These are phyloP conservation scores for Podospora conica DNA, from an alignment of 495 filamentous ascomycete genomes.

Conservation along the genomic window DNA sequence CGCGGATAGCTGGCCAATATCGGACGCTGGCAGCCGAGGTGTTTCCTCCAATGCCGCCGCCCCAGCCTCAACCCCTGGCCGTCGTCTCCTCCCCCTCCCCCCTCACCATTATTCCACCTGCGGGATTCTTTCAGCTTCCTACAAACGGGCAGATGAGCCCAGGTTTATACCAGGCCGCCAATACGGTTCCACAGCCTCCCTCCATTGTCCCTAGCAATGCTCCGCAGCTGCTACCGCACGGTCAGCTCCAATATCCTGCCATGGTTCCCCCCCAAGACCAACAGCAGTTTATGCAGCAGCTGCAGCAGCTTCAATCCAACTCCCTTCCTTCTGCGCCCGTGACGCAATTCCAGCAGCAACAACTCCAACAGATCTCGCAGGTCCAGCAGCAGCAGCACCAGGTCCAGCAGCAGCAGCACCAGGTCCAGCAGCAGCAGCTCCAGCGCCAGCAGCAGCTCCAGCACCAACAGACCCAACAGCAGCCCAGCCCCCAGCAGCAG, in stretches of 20 bases:
- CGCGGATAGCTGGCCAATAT: constrained; percentile 9
- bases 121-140: neutral
- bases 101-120: neutral
- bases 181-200: neutral
- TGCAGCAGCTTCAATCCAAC: no score
- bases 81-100: neutral
- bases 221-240: neutral
- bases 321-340: no score
- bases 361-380: constrained; percentile 5
- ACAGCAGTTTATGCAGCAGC: neutral
- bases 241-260: neutral
- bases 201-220: neutral
- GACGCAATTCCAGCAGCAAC: constrained; percentile 1
- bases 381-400: constrained; percentile 9
- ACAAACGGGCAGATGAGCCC: neutral
- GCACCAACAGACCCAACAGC: constrained; percentile 13
- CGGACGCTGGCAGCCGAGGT: neutral
- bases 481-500: constrained; percentile 32
- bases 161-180: neutral
- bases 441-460: constrained; percentile 34
- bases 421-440: constrained; percentile 23
- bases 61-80: neutral
- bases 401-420: constrained; percentile 8
- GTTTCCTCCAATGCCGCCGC: neutral
- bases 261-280: neutral